Base-by-base conservation (phyloP, 2,329 filamentous ascomycete genomes). In the Aureobasidium sp. region DNA sequence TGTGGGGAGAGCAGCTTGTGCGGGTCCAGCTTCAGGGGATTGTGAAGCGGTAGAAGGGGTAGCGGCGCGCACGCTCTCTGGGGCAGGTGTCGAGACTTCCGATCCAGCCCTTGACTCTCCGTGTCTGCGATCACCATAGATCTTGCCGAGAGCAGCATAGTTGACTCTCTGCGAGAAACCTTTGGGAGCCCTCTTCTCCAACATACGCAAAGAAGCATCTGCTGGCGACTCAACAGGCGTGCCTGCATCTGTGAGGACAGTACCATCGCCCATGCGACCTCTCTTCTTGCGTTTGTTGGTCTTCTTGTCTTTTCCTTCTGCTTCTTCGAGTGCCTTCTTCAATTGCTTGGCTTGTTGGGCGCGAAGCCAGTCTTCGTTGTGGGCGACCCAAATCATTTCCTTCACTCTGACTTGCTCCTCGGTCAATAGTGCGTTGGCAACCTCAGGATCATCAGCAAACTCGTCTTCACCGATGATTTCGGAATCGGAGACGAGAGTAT, bases 361-460 rank as follows among this genome's bases (percentile, higher is more conserved):
- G 9, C 93, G 89, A 42, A 99, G 80, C 83, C 92, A 99, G 67
- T 95, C 91, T 72, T 94, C 91, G 74, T 99, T 97, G 71, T 92
- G 87, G 63, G 93, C 92, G 47, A 96, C 86, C 94, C 94, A 99
- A 58, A 97, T 89, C 63, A 86, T 85, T 73, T 97, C 92, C 73
- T 97, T 97, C 70, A 91, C 84, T 37, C 83, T 83, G 2, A 87
- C 84, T 75, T 97, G 92, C 3, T 85, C 83, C 1, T 86, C 82
- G 0, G 82, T 83, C 5, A 97, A 80, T 39, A 91, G 75, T 70
- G 92, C 96, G 68, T 89, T 89, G 63, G 82, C 78, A 5, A 99
- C 91, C 73, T 99, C 94, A 0, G 86, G 88, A 65, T 99, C 94
- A 68, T 95, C 86, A 40, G 87, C 89, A 69, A 97, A 97, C 70